Base-by-base conservation (phyloP, 495 filamentous ascomycete genomes). In the Xylaria venustula region DNA sequence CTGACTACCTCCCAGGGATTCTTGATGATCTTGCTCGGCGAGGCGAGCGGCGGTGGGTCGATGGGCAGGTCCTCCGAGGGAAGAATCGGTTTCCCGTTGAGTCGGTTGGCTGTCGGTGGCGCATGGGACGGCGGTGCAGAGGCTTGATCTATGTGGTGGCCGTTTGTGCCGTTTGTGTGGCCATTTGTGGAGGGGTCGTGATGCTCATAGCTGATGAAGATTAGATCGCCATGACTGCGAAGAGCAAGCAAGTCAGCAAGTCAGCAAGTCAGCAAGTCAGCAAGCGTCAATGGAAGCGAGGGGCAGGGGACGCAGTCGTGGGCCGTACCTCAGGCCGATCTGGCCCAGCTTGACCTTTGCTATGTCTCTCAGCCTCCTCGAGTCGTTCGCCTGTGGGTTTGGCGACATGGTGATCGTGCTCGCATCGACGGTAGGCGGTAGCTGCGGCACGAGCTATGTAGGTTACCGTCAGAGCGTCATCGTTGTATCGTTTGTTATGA, bases 1-100 rank as follows among this genome's bases (percentile, higher is more conserved):
- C 86, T 81, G 6, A 97, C 90, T 14, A 86, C 83, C 63, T 98
- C 93, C 95, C 94, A 97, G 2, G 94, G 93, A 63, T 93, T 96
- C 71, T 90, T 91, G 63, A 91, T 88, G 26, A 83, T 79, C 37
- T 83, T 75, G 15, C 83, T 77, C 40, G 87, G 83, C 3, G 86
- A 85, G 3, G 74, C 76, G 45, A 83, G 73, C 42, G 84, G 83
- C 3, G 79, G 73, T 17, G 83, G 79, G 44, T 85, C 81, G 64
- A 89, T 80, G 11, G 88, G 83, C 14, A 86, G 69, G 52, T 89
- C 81, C 67, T 91, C 86, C 53, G 84, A 82, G 26, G 87, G 87
- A 8, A 87, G 74, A 17, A 96, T 84, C 4, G 92, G 85, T 22
- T 87, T 82, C 25, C 93, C 92, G 69, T 95, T 96, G 11, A 98